These are phyloP conservation scores for Salicornia ramosissima DNA, from an alignment of 148 eudicot species.

Conservation along the genomic window DNA sequence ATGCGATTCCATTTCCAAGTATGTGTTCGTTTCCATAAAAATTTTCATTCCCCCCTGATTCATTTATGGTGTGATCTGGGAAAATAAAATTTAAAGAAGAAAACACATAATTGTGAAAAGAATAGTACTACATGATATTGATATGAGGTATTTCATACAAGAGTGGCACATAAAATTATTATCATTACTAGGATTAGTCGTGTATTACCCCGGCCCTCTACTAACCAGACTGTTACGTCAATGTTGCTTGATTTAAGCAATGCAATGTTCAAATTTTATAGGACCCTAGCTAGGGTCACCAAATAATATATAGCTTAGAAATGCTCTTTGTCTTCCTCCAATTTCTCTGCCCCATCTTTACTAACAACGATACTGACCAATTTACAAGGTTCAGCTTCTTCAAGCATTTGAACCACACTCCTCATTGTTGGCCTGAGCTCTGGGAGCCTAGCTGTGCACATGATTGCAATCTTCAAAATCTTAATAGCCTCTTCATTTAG, in stretches of 20 bases:
- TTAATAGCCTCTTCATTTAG: slow-evolving; percentile 59
- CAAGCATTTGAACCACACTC: slow-evolving; percentile 80
- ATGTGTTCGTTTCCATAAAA: not conserved
- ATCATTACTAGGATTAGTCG: too few species aligned
- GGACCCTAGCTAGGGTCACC: not conserved
- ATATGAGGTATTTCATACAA: not conserved
- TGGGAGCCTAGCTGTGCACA: slow-evolving; percentile 62
- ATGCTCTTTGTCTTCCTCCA: slow-evolving; percentile 23
- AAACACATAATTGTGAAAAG: not conserved
- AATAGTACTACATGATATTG: not conserved
- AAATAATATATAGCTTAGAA: not conserved
- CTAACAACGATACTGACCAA: slow-evolving; percentile 37
- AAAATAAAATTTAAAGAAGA: too few species aligned
- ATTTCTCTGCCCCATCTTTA: slow-evolving; percentile 40
- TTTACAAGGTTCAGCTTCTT: slow-evolving; percentile 73
- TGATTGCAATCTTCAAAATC: slow-evolving; percentile 68
- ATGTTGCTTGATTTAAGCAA: not conserved
- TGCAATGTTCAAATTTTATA: not conserved
- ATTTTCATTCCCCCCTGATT: not conserved
- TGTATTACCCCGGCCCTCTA: too few species aligned
- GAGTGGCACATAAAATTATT: too few species aligned
- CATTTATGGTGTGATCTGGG: not conserved
- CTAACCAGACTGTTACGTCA: not conserved
- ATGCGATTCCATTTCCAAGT: not conserved
- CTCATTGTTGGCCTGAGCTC: slow-evolving; percentile 73